These are phyloP conservation scores for Aspergillus brasiliensis DNA, from an alignment of 2,329 filamentous ascomycete genomes.

Conservation along the genomic window DNA sequence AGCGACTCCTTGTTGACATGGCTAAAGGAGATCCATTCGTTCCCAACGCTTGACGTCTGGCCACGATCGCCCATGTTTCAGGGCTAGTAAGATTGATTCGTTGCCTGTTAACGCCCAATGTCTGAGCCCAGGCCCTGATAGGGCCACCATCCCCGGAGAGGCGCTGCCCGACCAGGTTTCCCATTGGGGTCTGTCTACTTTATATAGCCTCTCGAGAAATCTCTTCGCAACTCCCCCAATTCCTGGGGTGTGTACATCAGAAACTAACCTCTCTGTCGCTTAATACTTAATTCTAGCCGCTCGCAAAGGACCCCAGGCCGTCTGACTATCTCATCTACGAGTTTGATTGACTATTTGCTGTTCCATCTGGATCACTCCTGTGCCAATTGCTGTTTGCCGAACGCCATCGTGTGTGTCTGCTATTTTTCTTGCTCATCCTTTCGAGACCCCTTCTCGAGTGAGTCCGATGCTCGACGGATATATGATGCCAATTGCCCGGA, in stretches of 20 bases:
- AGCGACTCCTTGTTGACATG: conserved; percentile 16
- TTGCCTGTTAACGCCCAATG: conserved; percentile 27
- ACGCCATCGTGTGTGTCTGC: background rate
- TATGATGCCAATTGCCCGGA: conserved; percentile 27
- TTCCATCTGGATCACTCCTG: background rate
- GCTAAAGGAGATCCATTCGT: conserved; percentile 16
- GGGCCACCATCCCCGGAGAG: conserved; percentile 19
- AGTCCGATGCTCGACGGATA: conserved; percentile 20
- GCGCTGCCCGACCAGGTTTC: conserved; percentile 26
- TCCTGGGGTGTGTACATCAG: conserved; percentile 15
- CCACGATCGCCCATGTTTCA: conserved; percentile 19
- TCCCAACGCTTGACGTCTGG: conserved; percentile 17
- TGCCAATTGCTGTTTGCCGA: conserved; percentile 13
- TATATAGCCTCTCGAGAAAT: conserved; percentile 16
- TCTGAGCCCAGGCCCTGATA: conserved; percentile 23
- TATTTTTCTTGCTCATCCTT: conserved; percentile 5
- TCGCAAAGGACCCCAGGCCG: background rate
- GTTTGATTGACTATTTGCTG: background rate
- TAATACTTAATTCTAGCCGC: conserved; percentile 17
- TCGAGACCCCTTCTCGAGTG: conserved; percentile 16
- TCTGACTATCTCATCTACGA: conserved; percentile 1
- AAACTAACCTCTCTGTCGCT: conserved; percentile 16
- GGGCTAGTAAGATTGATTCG: conserved; percentile 22
- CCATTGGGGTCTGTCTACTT: conserved; percentile 20
- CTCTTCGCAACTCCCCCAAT: conserved; percentile 2